These are phyloP conservation scores for Orbilia quercus DNA, from an alignment of 2,329 filamentous ascomycete genomes.

Conservation along the genomic window DNA sequence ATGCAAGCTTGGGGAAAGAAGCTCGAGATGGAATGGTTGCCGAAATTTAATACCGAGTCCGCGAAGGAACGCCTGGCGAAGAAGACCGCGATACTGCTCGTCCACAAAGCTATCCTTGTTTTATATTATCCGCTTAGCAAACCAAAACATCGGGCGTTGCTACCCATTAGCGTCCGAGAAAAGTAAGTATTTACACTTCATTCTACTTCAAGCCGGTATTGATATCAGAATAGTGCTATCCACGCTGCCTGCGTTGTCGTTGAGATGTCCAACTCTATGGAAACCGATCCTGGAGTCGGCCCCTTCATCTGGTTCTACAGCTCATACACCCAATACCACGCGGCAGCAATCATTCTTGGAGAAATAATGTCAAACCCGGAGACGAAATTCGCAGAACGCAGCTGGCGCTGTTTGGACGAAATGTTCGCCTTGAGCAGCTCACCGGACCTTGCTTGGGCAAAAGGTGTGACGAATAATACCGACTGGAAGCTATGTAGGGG, in stretches of 20 bases:
- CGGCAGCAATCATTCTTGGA: constrained; percentile 46
- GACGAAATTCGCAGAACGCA: constrained; percentile 39
- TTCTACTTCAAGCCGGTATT: background rate
- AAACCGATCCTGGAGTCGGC: constrained; percentile 54
- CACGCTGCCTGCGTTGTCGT: constrained; percentile 50
- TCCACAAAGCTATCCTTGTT: constrained; percentile 52
- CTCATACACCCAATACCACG: constrained; percentile 53
- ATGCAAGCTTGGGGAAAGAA: constrained; percentile 56
- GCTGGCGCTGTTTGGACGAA: constrained; percentile 45
- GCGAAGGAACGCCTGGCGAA: constrained; percentile 47
- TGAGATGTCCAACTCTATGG: constrained; percentile 55
- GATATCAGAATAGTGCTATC: constrained; percentile 34
- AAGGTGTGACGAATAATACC: constrained; percentile 21
- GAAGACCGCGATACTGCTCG: constrained; percentile 49
- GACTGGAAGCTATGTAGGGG: constrained; percentile 53
- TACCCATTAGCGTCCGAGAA: constrained; percentile 44
- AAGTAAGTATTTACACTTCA: constrained; percentile 15
- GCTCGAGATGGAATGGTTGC: constrained; percentile 48
- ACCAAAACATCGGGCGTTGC: constrained; percentile 43
- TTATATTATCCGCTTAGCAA: constrained; percentile 54
- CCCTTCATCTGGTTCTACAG: constrained; percentile 54
- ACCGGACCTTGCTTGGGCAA: constrained; percentile 45
- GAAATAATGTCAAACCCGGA: constrained; percentile 48
- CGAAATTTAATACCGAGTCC: constrained; percentile 47
- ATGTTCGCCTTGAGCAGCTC: constrained; percentile 51